phyloP scores from a whole-genome alignment of 1,284 basidiomycete species.

The Ceratobasidium sp. region DNA sequence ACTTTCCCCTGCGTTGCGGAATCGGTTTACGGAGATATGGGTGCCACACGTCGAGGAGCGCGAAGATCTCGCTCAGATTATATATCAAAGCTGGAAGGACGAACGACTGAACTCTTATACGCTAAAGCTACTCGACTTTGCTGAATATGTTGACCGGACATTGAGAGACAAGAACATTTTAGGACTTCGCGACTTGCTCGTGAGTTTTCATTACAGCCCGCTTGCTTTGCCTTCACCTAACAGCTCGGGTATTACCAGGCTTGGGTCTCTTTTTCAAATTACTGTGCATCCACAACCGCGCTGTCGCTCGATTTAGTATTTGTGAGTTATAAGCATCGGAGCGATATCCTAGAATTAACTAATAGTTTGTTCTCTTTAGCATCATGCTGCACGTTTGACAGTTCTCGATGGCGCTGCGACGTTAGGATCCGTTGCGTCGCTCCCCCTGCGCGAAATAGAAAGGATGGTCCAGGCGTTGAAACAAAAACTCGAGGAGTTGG shows the following conservation, averaged over 20 bases:
- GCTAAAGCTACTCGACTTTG: constrained; percentile 79
- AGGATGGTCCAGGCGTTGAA: constrained; percentile 49
- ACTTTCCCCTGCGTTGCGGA: constrained; percentile 94
- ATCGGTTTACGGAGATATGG: constrained; percentile 99
- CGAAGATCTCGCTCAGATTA: constrained; percentile 84
- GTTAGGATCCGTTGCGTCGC: constrained; percentile 63
- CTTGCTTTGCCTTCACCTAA: no score
- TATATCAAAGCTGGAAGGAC: constrained; percentile 78
- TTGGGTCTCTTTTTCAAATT: constrained; percentile 92
- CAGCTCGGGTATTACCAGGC: constrained; percentile 65
- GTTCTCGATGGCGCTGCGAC: constrained; percentile 87
- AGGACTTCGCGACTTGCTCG: constrained; percentile 91
- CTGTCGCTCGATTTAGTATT: constrained; percentile 72
- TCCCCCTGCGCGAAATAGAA: constrained; percentile 13
- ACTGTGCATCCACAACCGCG: constrained; percentile 54
- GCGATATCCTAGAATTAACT: constrained; percentile 22
- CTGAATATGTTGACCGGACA: constrained; percentile 80
- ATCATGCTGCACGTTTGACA: constrained; percentile 90
- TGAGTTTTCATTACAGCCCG: no score
- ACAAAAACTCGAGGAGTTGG: constrained; percentile 63
- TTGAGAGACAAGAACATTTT: constrained; percentile 78
- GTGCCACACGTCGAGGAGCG: constrained; percentile 89
- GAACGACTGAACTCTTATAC: constrained; percentile 73
- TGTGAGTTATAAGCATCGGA: constrained; percentile 66
- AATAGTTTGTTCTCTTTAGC: constrained; percentile 63